These are phyloP conservation scores for Fonsecaea nubica DNA, from an alignment of 2,329 filamentous ascomycete species.

Conservation along the genomic window DNA sequence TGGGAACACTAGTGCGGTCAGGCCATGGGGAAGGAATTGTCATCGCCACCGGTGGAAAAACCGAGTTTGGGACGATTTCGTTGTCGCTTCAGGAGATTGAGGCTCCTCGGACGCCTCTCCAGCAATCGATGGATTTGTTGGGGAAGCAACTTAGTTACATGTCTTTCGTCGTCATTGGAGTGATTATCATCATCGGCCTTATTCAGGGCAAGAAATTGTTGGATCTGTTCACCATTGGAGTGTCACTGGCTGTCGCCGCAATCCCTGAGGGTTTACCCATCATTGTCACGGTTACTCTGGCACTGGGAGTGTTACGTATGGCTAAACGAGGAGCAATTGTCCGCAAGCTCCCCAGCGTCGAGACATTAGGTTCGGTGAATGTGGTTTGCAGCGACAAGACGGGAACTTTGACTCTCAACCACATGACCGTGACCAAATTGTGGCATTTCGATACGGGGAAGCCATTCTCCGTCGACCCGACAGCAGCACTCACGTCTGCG, in stretches of 20 bases:
- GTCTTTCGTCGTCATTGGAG: conserved; percentile 89
- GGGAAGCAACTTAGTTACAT: conserved; percentile 96
- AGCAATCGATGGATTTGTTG: conserved; percentile 96
- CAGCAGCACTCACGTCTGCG: conserved; percentile 70
- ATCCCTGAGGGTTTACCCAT: conserved; percentile 97
- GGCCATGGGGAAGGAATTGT: conserved; percentile 95
- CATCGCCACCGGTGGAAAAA: conserved; percentile 92
- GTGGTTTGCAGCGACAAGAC: conserved; percentile 99
- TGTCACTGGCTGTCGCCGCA: conserved; percentile 93
- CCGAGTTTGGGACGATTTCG: conserved; percentile 95
- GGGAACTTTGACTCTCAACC: conserved; percentile 92
- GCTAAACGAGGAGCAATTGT: conserved; percentile 94
- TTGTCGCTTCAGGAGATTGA: conserved; percentile 94
- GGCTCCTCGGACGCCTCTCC: conserved; percentile 89
- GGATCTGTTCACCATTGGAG: conserved; percentile 97
- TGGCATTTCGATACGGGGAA: conserved; percentile 82
- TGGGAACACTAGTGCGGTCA: conserved; percentile 94
- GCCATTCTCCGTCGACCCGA: conserved; percentile 64
- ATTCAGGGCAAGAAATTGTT: conserved; percentile 86
- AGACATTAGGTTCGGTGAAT: conserved; percentile 97
- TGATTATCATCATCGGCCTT: conserved; percentile 90
- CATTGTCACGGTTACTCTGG: conserved; percentile 96
- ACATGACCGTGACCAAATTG: conserved; percentile 96
- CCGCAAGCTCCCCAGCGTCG: conserved; percentile 91
- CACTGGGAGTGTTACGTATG: conserved; percentile 94